phyloP scores from a whole-genome alignment of 2,329 filamentous ascomycete genomes.

The Ciborinia camelliae region DNA sequence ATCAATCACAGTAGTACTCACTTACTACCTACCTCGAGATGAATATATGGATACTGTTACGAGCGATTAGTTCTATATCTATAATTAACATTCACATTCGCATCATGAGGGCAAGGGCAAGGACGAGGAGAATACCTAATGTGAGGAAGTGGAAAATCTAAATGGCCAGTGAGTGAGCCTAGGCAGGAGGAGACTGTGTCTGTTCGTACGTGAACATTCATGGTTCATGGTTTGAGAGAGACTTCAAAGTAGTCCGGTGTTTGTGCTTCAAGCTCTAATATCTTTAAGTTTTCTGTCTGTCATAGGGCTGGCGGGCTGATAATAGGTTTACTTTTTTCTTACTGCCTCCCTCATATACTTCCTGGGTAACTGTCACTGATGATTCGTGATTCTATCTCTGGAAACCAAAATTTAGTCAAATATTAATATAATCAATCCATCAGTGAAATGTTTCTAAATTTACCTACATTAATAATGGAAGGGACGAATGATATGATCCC shows the following conservation, averaged over 20 bases:
- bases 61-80: neutral
- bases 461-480: conserved; percentile 1
- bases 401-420: neutral
- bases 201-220: neutral
- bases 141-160: neutral
- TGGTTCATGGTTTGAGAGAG: conserved; percentile 10
- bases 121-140: conserved; percentile 9
- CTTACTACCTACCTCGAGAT: neutral
- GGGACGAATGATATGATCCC: conserved; percentile 23
- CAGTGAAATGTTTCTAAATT: conserved; percentile 18
- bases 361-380: neutral
- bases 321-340: neutral
- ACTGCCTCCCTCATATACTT: neutral
- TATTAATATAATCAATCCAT: neutral
- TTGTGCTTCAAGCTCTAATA: conserved; percentile 6
- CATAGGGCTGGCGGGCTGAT: conserved; percentile 10
- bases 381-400: conserved; percentile 13
- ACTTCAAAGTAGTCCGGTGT: conserved; percentile 7
- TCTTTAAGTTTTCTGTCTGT: no score
- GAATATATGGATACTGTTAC: neutral
- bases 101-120: neutral
- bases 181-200: neutral
- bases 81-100: neutral
- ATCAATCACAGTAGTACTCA: neutral
- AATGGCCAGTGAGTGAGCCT: neutral